These are phyloP conservation scores for Fusarium nurragi DNA, from an alignment of 2,329 filamentous ascomycete species.

Conservation along the genomic window DNA sequence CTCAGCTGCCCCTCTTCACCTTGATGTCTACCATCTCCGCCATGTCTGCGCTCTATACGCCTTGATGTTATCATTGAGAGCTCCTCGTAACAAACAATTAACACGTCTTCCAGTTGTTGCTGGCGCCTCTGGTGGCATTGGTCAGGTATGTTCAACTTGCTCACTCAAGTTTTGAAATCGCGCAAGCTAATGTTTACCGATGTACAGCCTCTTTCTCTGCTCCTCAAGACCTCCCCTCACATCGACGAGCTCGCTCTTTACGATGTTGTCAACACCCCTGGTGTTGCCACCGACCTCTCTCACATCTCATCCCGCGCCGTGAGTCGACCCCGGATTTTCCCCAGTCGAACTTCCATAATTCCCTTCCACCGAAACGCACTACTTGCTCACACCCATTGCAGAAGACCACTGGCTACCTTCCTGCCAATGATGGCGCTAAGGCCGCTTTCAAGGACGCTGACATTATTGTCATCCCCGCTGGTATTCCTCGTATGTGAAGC, in stretches of 20 bases:
- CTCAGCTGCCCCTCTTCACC: conserved; percentile 40
- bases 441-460: conserved; percentile 90
- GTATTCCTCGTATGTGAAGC: conserved; percentile 84
- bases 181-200: conserved; percentile 31
- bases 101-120: conserved; percentile 72
- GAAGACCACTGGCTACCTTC: conserved; percentile 90
- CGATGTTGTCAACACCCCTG: conserved; percentile 99
- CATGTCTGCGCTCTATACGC: background rate
- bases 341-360: conserved; percentile 20
- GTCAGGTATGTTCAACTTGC: conserved; percentile 72
- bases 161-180: background rate
- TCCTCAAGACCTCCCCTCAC: conserved; percentile 89
- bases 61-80: background rate
- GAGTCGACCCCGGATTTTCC: conserved; percentile 46
- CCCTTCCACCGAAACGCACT: conserved; percentile 40
- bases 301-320: conserved; percentile 94
- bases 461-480: conserved; percentile 96
- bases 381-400: conserved; percentile 53
- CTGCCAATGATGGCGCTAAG: conserved; percentile 85
- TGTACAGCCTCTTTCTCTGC: conserved; percentile 87
- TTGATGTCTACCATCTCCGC: conserved; percentile 1
- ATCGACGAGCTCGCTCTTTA: conserved; percentile 95
- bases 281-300: conserved; percentile 94
- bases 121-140: conserved; percentile 97
- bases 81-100: conserved; percentile 2